Percentiles rank a stretch among this genome's conserved stretches.
Evolutionary conservation across 2,329 filamentous ascomycete species (phyloP).

Genomic region (Grosmannia penicillata): DNA sequence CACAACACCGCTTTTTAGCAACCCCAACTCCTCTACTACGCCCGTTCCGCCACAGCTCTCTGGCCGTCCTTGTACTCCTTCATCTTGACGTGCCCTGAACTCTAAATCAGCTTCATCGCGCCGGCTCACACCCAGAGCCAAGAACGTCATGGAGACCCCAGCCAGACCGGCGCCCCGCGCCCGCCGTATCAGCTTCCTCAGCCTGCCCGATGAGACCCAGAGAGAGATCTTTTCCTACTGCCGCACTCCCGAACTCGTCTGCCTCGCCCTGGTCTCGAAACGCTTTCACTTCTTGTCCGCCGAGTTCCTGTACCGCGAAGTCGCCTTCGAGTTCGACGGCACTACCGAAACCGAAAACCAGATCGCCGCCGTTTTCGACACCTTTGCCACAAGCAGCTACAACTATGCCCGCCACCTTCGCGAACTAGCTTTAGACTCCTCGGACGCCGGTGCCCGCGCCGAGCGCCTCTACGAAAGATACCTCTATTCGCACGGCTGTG

Average conservation of each 20-base stretch:
- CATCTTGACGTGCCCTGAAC: too few species aligned
- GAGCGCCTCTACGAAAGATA: constrained; percentile 39
- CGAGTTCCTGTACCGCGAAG: constrained; percentile 42
- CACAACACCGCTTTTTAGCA: too few species aligned
- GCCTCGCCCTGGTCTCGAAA: constrained; percentile 41
- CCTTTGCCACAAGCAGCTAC: constrained; percentile 48
- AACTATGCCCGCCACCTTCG: constrained; percentile 44
- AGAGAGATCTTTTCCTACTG: constrained; percentile 34
- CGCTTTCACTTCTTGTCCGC: constrained; percentile 44
- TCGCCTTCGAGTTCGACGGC: constrained; percentile 47
- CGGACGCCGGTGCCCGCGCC: constrained; percentile 35
- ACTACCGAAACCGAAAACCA: constrained; percentile 37
- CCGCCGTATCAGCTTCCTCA: constrained; percentile 18
- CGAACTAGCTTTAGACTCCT: constrained; percentile 40
- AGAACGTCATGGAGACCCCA: neutral
- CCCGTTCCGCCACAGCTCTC: too few species aligned
- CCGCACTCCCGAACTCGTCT: constrained; percentile 30
- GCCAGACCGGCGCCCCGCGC: neutral
- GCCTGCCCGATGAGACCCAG: constrained; percentile 32
- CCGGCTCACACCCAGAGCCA: too few species aligned
- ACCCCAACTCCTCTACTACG: too few species aligned
- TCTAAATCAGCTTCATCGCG: too few species aligned
- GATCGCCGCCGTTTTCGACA: constrained; percentile 43
- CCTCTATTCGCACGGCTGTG: constrained; percentile 38
- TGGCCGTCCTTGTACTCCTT: too few species aligned